A percentile compares a stretch with the other conserved stretches of the same genome.
Evolutionary conservation across 2,329 filamentous ascomycete genomes (phyloP).

Genomic region (Orbilia quercus): DNA sequence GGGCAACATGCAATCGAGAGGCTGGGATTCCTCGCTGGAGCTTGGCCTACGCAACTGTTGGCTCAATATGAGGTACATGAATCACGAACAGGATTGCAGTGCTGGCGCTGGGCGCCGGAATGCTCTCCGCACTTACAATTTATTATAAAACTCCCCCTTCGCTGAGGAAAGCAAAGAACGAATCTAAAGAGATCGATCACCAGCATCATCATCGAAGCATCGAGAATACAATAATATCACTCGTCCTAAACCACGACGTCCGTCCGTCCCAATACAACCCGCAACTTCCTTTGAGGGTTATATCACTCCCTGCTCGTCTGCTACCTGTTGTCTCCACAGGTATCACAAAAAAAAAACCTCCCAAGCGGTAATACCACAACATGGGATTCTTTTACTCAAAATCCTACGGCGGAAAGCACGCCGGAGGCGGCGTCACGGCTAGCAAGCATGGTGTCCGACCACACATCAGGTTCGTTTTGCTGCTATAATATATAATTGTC

Average conservation of each 20-base stretch:
- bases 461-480: constrained; percentile 45
- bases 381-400: constrained; percentile 58
- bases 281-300: too few species aligned
- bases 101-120: not conserved
- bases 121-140: too few species aligned
- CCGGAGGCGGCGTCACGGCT: constrained; percentile 58
- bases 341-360: not conserved
- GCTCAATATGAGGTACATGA: not conserved
- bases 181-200: too few species aligned
- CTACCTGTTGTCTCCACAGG: too few species aligned
- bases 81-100: not conserved
- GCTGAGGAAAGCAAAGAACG: too few species aligned
- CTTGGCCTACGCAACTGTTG: constrained; percentile 33
- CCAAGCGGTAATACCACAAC: not conserved
- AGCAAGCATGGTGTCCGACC: constrained; percentile 58
- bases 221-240: too few species aligned
- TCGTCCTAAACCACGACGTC: too few species aligned
- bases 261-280: too few species aligned
- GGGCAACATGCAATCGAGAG: not conserved
- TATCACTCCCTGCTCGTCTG: too few species aligned
- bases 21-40: not conserved
- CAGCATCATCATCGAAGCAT: too few species aligned
- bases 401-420: constrained; percentile 57
- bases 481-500: not conserved
- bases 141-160: not conserved